Percentiles rank a stretch among this genome's conserved stretches.
phyloP scores from a whole-genome alignment of 2,329 filamentous ascomycete genomes.

The Ophioceras dolichostomum region DNA sequence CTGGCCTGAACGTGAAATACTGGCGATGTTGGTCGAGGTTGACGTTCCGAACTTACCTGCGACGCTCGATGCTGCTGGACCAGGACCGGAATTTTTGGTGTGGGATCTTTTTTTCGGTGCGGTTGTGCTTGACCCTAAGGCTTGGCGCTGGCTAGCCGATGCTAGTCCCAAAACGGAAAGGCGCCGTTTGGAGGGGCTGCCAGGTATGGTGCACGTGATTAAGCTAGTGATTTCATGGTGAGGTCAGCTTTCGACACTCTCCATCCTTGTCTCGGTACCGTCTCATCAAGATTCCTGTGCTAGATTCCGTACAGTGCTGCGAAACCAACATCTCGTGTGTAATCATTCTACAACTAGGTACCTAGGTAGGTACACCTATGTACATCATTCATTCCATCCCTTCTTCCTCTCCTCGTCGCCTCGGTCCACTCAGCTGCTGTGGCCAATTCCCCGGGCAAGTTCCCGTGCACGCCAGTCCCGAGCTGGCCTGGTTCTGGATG shows the following conservation, averaged over 20 bases:
- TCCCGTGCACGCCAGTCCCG: slow-evolving; percentile 22
- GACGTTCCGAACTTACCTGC: neutral
- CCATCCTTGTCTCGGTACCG: too few relatives aligned
- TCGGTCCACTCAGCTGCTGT: slow-evolving; percentile 22
- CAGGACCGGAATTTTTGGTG: neutral
- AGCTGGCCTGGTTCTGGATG: slow-evolving; percentile 21
- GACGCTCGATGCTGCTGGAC: neutral
- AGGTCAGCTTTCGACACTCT: too few relatives aligned
- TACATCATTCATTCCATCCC: too few relatives aligned
- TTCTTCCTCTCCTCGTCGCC: slow-evolving; percentile 1
- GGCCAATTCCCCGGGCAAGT: slow-evolving; percentile 23
- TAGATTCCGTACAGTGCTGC: too few relatives aligned
- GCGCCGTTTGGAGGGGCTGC: too few relatives aligned
- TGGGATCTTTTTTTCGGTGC: neutral
- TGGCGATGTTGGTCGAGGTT: too few relatives aligned
- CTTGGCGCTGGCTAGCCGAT: neutral
- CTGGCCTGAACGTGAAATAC: neutral
- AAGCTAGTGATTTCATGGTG: too few relatives aligned
- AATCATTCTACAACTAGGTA: too few relatives aligned
- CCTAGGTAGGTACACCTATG: too few relatives aligned
- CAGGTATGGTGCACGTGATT: too few relatives aligned
- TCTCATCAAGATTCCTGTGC: too few relatives aligned
- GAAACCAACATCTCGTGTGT: too few relatives aligned
- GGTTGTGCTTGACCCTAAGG: neutral
- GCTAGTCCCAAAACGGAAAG: neutral